Base-by-base conservation (phyloP, 495 filamentous ascomycete genomes). In the Penicillium robsamsonii region DNA sequence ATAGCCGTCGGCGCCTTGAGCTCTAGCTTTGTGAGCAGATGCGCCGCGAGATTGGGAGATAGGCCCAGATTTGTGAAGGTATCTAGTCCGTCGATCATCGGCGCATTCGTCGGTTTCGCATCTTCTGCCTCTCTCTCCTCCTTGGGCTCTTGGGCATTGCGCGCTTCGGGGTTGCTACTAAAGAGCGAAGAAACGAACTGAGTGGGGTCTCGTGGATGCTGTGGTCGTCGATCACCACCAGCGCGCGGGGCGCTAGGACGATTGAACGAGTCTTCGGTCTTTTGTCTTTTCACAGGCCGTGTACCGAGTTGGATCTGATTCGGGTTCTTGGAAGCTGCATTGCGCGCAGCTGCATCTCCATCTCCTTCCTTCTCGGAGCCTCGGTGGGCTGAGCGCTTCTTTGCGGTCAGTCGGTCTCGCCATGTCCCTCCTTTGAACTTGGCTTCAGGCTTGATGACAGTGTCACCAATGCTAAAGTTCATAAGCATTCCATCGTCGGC, bases 401-500 rank as follows among this genome's bases (percentile, higher is more conserved):
- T 90, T 18, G 91, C 93, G 48, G 79, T 84, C 49, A 91, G 74
- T 53, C 95, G 79, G 66, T 96, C 94, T 66, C 86, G 89, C 94
- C 94, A 98, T 59, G 84, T 83, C 13, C 94, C 94, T 56, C 94
- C 94, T 70, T 85, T 92, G 68, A 96, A 90, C 57, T 83, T 87
- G 45, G 81, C 78, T 44, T 83, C 79, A 5, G 80, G 79, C 53
- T 86, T 87, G 30, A 72, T 72, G 50, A 76, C 70, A 15, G 76
- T 79, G 60, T 89, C 88, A 13, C 80, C 78, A 29, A 94, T 75
- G 52, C 88, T 81, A 67, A 97, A 97, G 68, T 98, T 97, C 69
- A 97, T 79, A 46, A 97, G 82, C 83, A 98, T 87, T 48, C 90
- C 91, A 86, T 96, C 89, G 76, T 97, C 91, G 20, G 91, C 90